Conservation (phyloP, 116 monocot genomes). For the Cymodocea nodosa region DNA sequence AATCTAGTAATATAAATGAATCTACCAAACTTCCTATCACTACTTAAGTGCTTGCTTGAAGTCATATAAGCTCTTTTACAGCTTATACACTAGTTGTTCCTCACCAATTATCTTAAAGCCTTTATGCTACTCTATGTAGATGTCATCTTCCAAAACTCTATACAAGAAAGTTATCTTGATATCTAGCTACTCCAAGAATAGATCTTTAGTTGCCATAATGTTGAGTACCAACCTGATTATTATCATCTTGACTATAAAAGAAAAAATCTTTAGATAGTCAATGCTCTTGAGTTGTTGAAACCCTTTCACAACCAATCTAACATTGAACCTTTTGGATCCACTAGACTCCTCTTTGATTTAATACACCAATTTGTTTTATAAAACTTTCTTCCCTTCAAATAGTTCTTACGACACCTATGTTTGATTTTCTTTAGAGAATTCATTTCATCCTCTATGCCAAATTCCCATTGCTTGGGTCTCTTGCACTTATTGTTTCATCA, state of each 20-base stretch:
- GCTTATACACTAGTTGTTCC: not conserved
- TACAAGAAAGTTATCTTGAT: not conserved
- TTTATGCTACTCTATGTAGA: not conserved
- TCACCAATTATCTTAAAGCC: not conserved
- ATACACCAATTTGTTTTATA: not conserved
- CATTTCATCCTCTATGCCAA: not conserved
- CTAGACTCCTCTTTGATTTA: not conserved
- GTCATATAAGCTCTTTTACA: not conserved
- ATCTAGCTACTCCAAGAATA: not conserved
- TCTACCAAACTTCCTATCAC: conserved; percentile 5
- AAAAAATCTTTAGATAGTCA: not conserved
- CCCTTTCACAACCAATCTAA: not conserved
- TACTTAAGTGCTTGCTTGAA: not conserved
- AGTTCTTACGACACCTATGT: not conserved
- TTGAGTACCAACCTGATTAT: not conserved
- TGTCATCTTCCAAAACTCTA: not conserved
- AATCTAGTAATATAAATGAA: not conserved
- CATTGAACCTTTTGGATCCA: not conserved
- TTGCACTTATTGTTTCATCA: not conserved
- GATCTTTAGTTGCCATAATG: not conserved
- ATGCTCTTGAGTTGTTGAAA: not conserved
- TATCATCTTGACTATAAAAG: not conserved
- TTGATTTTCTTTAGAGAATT: not conserved
- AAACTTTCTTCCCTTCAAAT: not conserved
- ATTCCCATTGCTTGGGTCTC: not conserved